Percentiles rank a stretch among this genome's conserved stretches.
These are phyloP conservation scores for Azolla pinnata DNA, from an alignment of 75 land plant genomes.

Conservation along the genomic window DNA sequence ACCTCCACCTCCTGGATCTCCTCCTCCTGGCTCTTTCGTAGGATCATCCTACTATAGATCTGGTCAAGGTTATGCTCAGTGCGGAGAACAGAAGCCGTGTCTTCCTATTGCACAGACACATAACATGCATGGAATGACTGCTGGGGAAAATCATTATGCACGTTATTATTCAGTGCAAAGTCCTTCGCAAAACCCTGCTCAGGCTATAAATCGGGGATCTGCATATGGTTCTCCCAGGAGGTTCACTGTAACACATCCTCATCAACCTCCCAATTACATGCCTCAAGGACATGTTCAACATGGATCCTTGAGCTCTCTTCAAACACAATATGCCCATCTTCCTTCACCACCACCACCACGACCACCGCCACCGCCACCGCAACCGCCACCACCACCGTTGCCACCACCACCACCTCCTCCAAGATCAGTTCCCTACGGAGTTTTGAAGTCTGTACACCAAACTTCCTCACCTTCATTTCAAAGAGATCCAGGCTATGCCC, in stretches of 20 bases:
- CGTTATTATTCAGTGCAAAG: background rate
- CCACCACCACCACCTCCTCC: conserved; percentile 6
- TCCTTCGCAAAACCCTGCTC: background rate
- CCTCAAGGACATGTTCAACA: background rate
- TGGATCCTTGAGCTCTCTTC: background rate
- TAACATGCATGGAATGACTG: background rate
- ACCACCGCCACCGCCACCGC: no score
- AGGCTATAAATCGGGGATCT: background rate
- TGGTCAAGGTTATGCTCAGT: background rate
- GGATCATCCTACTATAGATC: background rate
- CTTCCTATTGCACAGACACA: background rate
- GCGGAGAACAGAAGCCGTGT: background rate
- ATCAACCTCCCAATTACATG: background rate
- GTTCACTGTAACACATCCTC: background rate
- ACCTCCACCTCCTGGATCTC: conserved; percentile 23
- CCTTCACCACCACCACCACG: conserved; percentile 2
- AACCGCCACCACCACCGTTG: no score
- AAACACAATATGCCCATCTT: background rate
- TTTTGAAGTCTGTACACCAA: background rate
- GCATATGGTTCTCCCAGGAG: conserved; percentile 2
- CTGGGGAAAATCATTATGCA: background rate
- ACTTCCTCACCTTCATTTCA: conserved; percentile 3
- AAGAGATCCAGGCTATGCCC: background rate
- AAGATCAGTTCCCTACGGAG: background rate
- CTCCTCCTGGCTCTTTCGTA: conserved; percentile 8